These are phyloP conservation scores for Paracorniculantispora psalliotae DNA, from an alignment of 2,329 filamentous ascomycete species.

Conservation along the genomic window DNA sequence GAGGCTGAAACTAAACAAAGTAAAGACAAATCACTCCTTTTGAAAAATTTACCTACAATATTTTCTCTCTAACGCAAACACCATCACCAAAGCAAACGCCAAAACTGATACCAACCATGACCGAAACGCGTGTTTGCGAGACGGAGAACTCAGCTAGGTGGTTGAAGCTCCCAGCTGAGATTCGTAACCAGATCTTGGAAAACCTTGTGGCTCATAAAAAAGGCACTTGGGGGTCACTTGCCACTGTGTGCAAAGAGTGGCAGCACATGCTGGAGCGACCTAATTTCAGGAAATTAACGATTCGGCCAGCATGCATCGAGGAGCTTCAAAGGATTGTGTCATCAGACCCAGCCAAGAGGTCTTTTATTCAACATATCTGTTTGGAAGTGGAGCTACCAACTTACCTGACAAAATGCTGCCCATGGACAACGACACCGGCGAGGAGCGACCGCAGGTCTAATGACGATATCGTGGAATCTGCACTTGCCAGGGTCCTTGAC, in stretches of 20 bases:
- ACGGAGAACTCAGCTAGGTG: too few relatives aligned
- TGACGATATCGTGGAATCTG: conserved; percentile 17
- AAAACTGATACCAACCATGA: too few relatives aligned
- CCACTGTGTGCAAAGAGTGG: conserved; percentile 33
- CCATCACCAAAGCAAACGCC: too few relatives aligned
- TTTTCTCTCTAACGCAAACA: too few relatives aligned
- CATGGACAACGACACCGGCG: background rate
- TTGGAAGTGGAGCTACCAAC: conserved; percentile 26
- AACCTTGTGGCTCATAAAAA: conserved; percentile 23
- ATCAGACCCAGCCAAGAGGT: conserved; percentile 11
- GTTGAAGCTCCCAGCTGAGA: conserved; percentile 27
- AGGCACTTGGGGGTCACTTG: conserved; percentile 27
- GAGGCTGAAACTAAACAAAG: too few relatives aligned
- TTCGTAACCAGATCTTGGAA: conserved; percentile 28
- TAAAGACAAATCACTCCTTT: too few relatives aligned
- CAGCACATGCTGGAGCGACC: conserved; percentile 25
- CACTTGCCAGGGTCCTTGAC: conserved; percentile 24
- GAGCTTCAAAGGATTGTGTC: conserved; percentile 19
- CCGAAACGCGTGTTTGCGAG: too few relatives aligned
- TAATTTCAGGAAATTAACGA: conserved; percentile 25
- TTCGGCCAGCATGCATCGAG: conserved; percentile 22
- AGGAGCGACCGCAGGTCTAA: too few relatives aligned
- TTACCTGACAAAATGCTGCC: conserved; percentile 22
- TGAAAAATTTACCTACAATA: too few relatives aligned
- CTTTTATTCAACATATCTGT: conserved; percentile 26